These are phyloP conservation scores for Trichosporon sp. DNA, from an alignment of 1,284 basidiomycete species.

Conservation along the genomic window DNA sequence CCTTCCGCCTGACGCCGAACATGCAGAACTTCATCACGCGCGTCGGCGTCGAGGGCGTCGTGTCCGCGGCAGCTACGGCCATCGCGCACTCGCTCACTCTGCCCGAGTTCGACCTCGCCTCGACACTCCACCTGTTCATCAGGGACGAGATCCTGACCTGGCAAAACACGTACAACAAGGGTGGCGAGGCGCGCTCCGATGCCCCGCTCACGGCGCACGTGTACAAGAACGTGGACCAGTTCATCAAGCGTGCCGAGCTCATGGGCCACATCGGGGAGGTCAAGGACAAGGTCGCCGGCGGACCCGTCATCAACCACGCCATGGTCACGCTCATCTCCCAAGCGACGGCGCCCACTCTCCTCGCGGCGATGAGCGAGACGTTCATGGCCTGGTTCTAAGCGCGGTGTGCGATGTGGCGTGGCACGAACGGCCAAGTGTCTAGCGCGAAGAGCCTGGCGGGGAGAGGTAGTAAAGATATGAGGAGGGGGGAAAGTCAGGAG, in stretches of 20 bases:
- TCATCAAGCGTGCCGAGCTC: conserved; percentile 62
- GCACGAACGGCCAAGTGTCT: too few species aligned
- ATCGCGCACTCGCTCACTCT: conserved; percentile 88
- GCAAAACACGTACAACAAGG: conserved; percentile 55
- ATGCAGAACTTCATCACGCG: conserved; percentile 92
- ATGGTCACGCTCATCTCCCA: conserved; percentile 78
- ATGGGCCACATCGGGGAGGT: conserved; percentile 60
- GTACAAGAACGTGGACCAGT: conserved; percentile 71
- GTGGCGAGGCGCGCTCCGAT: conserved; percentile 58
- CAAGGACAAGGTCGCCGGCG: conserved; percentile 67
- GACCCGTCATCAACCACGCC: conserved; percentile 71
- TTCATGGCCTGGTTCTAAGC: conserved; percentile 82
- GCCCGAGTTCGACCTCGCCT: conserved; percentile 72
- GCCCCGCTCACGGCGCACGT: conserved; percentile 69
- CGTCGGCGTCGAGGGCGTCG: conserved; percentile 84
- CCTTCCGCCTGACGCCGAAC: conserved; percentile 96
- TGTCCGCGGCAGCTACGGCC: conserved; percentile 84
- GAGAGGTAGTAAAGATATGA: too few species aligned
- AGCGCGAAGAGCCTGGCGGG: too few species aligned
- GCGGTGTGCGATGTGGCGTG: too few species aligned
- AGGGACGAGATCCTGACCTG: conserved; percentile 71
- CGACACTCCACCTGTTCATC: conserved; percentile 64
- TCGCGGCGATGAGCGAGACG: conserved; percentile 64
- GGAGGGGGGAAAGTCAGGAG: neutral
- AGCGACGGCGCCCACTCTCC: conserved; percentile 60